phyloP scores from a whole-genome alignment of 345 rosid species.

The Syzygium jambos region DNA sequence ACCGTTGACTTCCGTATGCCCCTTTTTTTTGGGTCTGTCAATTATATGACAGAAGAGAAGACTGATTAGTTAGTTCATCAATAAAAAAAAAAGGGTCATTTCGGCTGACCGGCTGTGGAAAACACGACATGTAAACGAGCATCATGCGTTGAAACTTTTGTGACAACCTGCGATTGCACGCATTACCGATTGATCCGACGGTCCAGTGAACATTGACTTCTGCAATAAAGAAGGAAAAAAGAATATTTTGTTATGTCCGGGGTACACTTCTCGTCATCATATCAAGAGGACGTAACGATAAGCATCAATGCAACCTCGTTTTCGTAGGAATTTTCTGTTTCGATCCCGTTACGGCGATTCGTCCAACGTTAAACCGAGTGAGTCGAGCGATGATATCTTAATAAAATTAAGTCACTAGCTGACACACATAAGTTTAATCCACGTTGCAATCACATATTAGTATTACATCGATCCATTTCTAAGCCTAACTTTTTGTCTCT shows the following conservation, averaged over 20 bases:
- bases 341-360: background rate
- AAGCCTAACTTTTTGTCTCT: background rate
- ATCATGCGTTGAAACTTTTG: background rate
- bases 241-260: background rate
- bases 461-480: background rate
- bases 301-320: background rate
- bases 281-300: background rate
- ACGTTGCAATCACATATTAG: background rate
- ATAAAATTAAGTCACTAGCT: background rate
- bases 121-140: accelerated
- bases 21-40: background rate
- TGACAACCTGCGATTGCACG: background rate
- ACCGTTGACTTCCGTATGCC: background rate
- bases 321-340: background rate
- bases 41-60: no score
- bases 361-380: background rate
- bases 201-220: background rate
- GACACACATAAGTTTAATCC: background rate
- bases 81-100: background rate
- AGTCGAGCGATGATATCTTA: background rate
- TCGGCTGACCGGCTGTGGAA: accelerated
- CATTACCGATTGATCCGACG: background rate
- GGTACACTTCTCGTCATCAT: background rate
- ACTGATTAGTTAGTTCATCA: no score
- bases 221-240: background rate